Conservation (phyloP, 176 grass and related monocot genomes). For the Guadua angustifolia region DNA sequence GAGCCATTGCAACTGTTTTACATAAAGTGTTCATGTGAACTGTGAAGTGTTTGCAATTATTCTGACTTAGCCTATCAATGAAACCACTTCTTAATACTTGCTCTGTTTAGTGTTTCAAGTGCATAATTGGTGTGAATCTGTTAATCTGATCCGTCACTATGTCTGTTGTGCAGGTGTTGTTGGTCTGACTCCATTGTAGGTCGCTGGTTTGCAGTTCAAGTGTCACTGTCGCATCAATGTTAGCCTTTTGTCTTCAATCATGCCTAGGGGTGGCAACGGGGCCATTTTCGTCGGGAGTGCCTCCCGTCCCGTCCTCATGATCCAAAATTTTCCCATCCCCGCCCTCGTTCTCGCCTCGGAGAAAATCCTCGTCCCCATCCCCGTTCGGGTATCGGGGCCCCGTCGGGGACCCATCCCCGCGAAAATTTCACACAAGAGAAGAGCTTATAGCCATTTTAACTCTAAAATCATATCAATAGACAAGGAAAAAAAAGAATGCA, state of each 20-base stretch:
- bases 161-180: conserved; percentile 75
- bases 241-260: conserved; percentile 29
- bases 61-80: background rate
- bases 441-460: no score
- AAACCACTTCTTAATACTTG: conserved; percentile 9
- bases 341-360: no score
- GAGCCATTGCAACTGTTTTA: background rate
- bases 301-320: no score
- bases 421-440: no score
- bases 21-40: background rate
- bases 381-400: no score
- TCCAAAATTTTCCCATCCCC: no score
- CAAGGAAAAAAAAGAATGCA: no score
- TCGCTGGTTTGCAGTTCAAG: background rate
- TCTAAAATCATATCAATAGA: no score
- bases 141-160: conserved; percentile 19
- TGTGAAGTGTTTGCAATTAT: background rate
- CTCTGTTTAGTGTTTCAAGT: background rate
- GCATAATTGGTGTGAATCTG: background rate
- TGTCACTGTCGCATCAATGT: conserved; percentile 1
- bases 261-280: no score
- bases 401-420: no score
- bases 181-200: conserved; percentile 74
- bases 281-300: no score
- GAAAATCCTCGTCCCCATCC: no score